These are phyloP conservation scores for Coleophoma cylindrospora DNA, from an alignment of 2,329 filamentous ascomycete species.

Conservation along the genomic window DNA sequence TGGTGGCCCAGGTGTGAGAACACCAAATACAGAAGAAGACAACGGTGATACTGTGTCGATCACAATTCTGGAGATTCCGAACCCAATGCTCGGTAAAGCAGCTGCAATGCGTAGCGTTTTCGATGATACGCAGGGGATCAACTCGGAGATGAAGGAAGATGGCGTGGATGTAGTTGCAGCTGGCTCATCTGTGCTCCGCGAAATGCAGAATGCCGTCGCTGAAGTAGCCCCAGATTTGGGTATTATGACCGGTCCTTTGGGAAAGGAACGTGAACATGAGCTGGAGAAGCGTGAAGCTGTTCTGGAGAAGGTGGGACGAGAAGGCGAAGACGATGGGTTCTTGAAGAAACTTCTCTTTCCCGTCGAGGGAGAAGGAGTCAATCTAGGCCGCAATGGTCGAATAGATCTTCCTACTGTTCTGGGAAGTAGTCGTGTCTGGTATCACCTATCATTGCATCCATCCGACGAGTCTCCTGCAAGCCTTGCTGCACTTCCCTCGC, in stretches of 20 bases:
- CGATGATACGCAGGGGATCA: slow-evolving; percentile 89
- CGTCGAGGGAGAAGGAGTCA: slow-evolving; percentile 70
- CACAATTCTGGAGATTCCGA: slow-evolving; percentile 81
- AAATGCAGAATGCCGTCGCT: slow-evolving; percentile 78
- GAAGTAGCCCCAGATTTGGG: slow-evolving; percentile 76
- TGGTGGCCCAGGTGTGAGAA: slow-evolving; percentile 52
- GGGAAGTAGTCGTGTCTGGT: slow-evolving; percentile 87
- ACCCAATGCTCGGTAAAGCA: slow-evolving; percentile 76
- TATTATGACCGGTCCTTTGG: slow-evolving; percentile 61
- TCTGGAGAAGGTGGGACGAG: slow-evolving; percentile 80
- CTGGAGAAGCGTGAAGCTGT: slow-evolving; percentile 78
- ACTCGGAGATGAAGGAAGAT: slow-evolving; percentile 94
- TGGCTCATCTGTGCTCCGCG: slow-evolving; percentile 77
- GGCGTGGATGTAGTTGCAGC: slow-evolving; percentile 71
- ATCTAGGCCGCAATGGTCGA: slow-evolving; percentile 70
- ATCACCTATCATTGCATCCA: slow-evolving; percentile 86
- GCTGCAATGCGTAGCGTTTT: slow-evolving; percentile 87
- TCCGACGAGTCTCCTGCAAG: slow-evolving; percentile 79
- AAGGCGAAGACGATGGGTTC: slow-evolving; percentile 78
- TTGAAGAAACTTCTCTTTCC: slow-evolving; percentile 79
- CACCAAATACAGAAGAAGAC: slow-evolving; percentile 66
- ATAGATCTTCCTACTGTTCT: slow-evolving; percentile 73
- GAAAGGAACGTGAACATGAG: slow-evolving; percentile 70
- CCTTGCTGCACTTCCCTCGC: slow-evolving; percentile 65
- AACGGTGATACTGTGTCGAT: slow-evolving; percentile 81